A percentile compares a stretch with the other conserved stretches of the same genome.
Conservation (phyloP, 192 early-diverging fungal genomes). For the Coemansia nantahalensis region DNA sequence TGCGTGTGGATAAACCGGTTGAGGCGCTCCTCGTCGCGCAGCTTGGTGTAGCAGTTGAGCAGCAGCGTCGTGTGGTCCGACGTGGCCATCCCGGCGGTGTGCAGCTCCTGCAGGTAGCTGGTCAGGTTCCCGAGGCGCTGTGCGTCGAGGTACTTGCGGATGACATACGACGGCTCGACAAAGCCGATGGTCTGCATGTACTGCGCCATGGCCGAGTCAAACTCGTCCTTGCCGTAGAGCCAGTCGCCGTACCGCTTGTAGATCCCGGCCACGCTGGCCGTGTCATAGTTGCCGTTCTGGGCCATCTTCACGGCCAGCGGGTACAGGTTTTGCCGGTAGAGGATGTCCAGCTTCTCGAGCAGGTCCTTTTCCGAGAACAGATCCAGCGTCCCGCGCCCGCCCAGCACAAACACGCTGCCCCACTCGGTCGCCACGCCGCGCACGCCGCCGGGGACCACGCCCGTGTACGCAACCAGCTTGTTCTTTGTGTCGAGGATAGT, state of each 20-base stretch:
- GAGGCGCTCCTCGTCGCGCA: slow-evolving; percentile 80
- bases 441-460: slow-evolving; percentile 68
- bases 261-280: slow-evolving; percentile 84
- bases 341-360: slow-evolving; percentile 78
- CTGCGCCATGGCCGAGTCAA: slow-evolving; percentile 86
- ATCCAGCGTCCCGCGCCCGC: slow-evolving; percentile 46
- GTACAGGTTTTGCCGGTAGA: slow-evolving; percentile 91
- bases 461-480: slow-evolving; percentile 89
- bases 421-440: slow-evolving; percentile 80
- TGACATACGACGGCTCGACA: slow-evolving; percentile 94
- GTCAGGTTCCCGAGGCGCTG: slow-evolving; percentile 90
- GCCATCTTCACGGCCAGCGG: slow-evolving; percentile 84
- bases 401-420: slow-evolving; percentile 87
- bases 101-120: slow-evolving; percentile 85
- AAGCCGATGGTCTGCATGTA: slow-evolving; percentile 90
- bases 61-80: slow-evolving; percentile 94
- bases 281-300: slow-evolving; percentile 76
- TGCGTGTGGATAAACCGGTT: slow-evolving; percentile 85
- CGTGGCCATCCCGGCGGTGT: slow-evolving; percentile 82
- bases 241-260: slow-evolving; percentile 93
- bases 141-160: slow-evolving; percentile 94
- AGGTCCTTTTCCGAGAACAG: slow-evolving; percentile 87
- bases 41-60: slow-evolving; percentile 96
- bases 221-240: slow-evolving; percentile 88
- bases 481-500: slow-evolving; percentile 86